Evolutionary conservation across 805 yeast species (phyloP).

Genomic region (Torulaspora maleeae): DNA sequence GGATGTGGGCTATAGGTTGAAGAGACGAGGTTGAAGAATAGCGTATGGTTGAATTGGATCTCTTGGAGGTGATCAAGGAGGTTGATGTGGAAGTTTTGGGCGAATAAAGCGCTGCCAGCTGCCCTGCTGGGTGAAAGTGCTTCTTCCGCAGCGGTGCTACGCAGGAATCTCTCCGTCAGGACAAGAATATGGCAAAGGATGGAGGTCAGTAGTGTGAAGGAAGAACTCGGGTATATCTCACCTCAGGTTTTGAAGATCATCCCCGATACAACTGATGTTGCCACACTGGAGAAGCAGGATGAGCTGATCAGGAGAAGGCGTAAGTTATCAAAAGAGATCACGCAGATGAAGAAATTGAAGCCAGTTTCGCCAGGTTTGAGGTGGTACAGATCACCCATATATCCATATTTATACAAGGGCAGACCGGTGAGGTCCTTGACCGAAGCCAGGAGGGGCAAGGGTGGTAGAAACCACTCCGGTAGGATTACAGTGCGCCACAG

Average conservation of each 20-base stretch:
- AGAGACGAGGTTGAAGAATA: background rate
- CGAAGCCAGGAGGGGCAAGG: slow-evolving; percentile 59
- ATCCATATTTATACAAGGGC: slow-evolving; percentile 83
- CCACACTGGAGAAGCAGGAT: slow-evolving; percentile 79
- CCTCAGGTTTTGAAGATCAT: slow-evolving; percentile 37
- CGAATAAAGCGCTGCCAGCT: background rate
- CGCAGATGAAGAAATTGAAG: slow-evolving; percentile 67
- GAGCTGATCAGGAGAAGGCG: slow-evolving; percentile 64
- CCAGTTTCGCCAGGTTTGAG: slow-evolving; percentile 83
- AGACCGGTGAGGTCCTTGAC: slow-evolving; percentile 76
- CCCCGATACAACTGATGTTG: slow-evolving; percentile 46
- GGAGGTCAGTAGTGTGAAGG: background rate
- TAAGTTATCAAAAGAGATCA: slow-evolving; percentile 63
- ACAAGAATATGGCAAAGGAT: slow-evolving; percentile 9
- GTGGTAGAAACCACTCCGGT: slow-evolving; percentile 90
- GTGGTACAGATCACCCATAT: slow-evolving; percentile 84
- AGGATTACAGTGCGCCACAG: slow-evolving; percentile 87
- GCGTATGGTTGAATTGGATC: background rate
- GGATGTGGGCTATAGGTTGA: background rate
- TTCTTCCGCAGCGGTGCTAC: background rate
- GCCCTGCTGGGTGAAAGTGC: background rate
- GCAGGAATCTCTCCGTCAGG: slow-evolving; percentile 9
- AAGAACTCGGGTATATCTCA: slow-evolving; percentile 11
- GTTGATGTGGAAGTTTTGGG: background rate
- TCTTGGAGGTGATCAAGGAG: background rate